Conservation (phyloP, 2,329 filamentous ascomycete species). For the Beauveria medogensis region DNA sequence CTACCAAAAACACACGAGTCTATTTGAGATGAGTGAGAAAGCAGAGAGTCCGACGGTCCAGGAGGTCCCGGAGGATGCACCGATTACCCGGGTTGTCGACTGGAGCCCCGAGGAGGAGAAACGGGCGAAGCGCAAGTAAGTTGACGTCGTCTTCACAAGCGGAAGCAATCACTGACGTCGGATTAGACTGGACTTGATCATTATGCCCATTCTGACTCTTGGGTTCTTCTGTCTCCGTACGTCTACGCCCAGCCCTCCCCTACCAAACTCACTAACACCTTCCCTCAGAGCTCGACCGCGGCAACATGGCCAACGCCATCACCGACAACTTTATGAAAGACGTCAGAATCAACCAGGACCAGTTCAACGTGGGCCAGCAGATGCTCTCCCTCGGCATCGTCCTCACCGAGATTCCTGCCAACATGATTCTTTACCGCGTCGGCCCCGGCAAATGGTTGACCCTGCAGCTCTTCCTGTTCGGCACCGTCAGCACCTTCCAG, state of each 20-base stretch:
- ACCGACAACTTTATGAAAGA: constrained; percentile 42
- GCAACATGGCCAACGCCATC: constrained; percentile 37
- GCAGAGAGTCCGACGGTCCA: neutral
- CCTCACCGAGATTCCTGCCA: constrained; percentile 31
- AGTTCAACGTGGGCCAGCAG: constrained; percentile 44
- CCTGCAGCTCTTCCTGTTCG: constrained; percentile 44
- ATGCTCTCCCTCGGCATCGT: constrained; percentile 41
- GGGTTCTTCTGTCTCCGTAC: constrained; percentile 35
- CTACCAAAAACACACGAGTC: neutral
- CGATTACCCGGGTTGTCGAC: constrained; percentile 16
- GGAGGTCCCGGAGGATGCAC: constrained; percentile 5
- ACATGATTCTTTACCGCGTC: constrained; percentile 27
- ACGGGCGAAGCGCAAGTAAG: constrained; percentile 23
- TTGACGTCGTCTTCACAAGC: neutral
- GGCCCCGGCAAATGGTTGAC: constrained; percentile 39
- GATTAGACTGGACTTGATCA: constrained; percentile 30
- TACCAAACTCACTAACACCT: neutral
- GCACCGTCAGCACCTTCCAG: constrained; percentile 46
- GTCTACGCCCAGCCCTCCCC: constrained; percentile 12
- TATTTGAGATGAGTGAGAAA: neutral
- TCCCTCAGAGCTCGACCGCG: constrained; percentile 21
- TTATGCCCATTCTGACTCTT: constrained; percentile 34
- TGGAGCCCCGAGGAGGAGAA: constrained; percentile 22
- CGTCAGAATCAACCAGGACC: constrained; percentile 39
- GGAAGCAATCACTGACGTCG: neutral